Conservation (phyloP, 208 protist species). For the Trypanosoma vivax region DNA sequence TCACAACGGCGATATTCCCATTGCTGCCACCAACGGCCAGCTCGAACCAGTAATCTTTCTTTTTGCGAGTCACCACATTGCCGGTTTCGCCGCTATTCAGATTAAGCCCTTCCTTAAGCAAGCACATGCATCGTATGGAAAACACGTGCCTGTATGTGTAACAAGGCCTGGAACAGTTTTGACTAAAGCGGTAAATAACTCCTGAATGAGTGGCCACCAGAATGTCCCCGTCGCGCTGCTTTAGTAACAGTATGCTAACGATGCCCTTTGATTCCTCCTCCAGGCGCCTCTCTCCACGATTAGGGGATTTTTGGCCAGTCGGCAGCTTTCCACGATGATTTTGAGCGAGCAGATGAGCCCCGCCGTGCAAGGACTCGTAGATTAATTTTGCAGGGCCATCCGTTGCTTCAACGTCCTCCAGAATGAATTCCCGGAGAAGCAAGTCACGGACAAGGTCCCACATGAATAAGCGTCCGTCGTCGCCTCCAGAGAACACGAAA, state of each 20-base stretch:
- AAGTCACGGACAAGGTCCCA: constrained; percentile 22
- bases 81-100: background rate
- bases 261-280: background rate
- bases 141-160: constrained; percentile 11
- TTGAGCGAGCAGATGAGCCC: too few relatives aligned
- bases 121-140: constrained; percentile 13
- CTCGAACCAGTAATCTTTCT: constrained; percentile 1
- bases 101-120: constrained; percentile 11
- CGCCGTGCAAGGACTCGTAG: constrained; percentile 1
- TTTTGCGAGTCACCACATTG: background rate
- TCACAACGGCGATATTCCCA: constrained; percentile 13
- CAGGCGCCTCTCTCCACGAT: too few relatives aligned
- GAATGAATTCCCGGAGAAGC: constrained; percentile 17
- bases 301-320: too few relatives aligned
- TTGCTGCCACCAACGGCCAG: constrained; percentile 12
- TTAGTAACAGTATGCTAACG: constrained; percentile 10
- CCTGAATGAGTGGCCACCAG: constrained; percentile 18
- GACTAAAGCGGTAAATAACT: constrained; percentile 22
- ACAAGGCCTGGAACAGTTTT: constrained; percentile 4
- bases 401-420: background rate
- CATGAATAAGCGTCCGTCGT: constrained; percentile 31
- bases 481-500: constrained; percentile 28
- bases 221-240: constrained; percentile 10
- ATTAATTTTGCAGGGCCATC: background rate
- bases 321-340: too few relatives aligned